phyloP scores from a whole-genome alignment of 345 rosid species.

The Aethionema arabicum region DNA sequence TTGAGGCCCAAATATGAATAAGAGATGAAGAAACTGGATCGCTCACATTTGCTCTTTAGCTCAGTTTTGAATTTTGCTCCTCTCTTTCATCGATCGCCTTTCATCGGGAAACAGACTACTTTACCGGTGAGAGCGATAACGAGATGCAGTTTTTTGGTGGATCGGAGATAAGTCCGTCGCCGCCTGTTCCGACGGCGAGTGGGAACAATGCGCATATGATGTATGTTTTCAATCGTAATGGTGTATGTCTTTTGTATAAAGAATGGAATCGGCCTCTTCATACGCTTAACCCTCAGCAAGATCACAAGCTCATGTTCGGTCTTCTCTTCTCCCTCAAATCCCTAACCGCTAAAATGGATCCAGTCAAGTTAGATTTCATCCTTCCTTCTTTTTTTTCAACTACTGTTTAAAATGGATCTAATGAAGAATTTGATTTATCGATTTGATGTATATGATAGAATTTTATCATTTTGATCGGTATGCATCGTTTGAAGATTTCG shows the following conservation, averaged over 20 bases:
- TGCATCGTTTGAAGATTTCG: not conserved
- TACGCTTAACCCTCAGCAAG: constrained; percentile 81
- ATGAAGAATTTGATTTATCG: not conserved
- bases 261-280: constrained; percentile 92
- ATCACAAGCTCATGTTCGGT: constrained; percentile 96
- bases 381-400: not conserved
- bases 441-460: constrained; percentile 5
- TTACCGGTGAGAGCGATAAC: not conserved
- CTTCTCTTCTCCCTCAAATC: constrained; percentile 99
- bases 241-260: constrained; percentile 84
- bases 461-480: not conserved
- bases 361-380: constrained; percentile 50
- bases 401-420: not conserved
- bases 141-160: constrained; percentile 94
- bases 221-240: constrained; percentile 78
- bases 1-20: not conserved
- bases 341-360: constrained; percentile 94
- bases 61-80: constrained; percentile 6
- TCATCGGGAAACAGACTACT: too few relatives aligned
- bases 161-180: constrained; percentile 84
- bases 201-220: constrained; percentile 94
- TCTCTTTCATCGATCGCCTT: constrained; percentile 3
- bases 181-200: constrained; percentile 62
- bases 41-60: constrained; percentile 15
- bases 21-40: not conserved